Evolutionary conservation across 2,329 filamentous ascomycete genomes (phyloP).

Genomic region (Geoglossum cookeanum): DNA sequence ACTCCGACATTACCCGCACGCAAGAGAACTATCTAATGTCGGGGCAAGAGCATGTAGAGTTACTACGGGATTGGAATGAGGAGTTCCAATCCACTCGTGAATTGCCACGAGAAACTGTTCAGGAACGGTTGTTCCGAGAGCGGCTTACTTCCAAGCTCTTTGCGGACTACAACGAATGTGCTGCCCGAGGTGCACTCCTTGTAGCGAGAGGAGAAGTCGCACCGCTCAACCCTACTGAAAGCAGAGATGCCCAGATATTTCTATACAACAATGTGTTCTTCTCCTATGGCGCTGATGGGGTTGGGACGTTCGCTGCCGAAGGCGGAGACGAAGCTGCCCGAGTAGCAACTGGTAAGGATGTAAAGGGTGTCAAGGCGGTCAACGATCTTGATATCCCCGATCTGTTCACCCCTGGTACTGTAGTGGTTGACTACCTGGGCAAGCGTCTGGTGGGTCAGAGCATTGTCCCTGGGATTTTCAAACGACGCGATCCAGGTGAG

Average conservation of each 20-base stretch:
- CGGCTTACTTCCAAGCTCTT: constrained; percentile 88
- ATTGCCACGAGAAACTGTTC: constrained; percentile 78
- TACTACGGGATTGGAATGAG: constrained; percentile 94
- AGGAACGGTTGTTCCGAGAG: constrained; percentile 91
- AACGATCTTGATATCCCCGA: constrained; percentile 94
- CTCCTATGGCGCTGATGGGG: constrained; percentile 92
- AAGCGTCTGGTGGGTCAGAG: constrained; percentile 96
- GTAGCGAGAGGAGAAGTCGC: constrained; percentile 86
- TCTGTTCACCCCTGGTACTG: constrained; percentile 85
- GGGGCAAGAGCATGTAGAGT: constrained; percentile 85
- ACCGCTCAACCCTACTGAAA: constrained; percentile 86
- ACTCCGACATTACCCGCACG: constrained; percentile 67
- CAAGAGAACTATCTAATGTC: constrained; percentile 85
- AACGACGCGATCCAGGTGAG: constrained; percentile 90
- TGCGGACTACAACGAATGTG: constrained; percentile 93
- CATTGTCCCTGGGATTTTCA: constrained; percentile 97
- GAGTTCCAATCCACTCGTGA: constrained; percentile 96
- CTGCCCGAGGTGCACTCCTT: constrained; percentile 74
- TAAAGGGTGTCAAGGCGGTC: constrained; percentile 79
- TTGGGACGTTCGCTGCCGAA: constrained; percentile 90
- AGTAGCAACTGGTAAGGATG: constrained; percentile 91
- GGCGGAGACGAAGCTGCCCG: constrained; percentile 91
- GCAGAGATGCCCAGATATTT: constrained; percentile 85
- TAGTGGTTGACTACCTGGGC: constrained; percentile 91
- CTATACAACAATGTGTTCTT: constrained; percentile 99